These are phyloP conservation scores for Boletus rubropictus DNA, from an alignment of 768 basidiomycete genomes.

Conservation along the genomic window DNA sequence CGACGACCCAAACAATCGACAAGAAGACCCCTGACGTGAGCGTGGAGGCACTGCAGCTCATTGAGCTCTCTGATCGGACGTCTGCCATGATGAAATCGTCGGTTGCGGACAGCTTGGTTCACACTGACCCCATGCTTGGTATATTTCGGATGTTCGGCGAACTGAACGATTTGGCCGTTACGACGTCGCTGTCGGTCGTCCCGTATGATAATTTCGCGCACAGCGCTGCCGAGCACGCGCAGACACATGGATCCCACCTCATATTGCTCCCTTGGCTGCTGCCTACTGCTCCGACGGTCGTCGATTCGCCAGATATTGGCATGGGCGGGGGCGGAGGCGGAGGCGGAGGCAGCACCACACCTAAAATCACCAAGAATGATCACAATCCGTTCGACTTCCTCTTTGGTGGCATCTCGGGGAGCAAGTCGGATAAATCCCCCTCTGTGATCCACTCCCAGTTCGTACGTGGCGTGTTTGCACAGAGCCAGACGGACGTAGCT, in stretches of 20 bases:
- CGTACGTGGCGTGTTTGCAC: slow-evolving; percentile 72
- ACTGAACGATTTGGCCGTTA: slow-evolving; percentile 60
- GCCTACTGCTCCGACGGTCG: slow-evolving; percentile 22
- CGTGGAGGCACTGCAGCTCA: slow-evolving; percentile 77
- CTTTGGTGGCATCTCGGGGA: slow-evolving; percentile 35
- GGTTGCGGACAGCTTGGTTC: slow-evolving; percentile 58
- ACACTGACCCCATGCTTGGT: slow-evolving; percentile 64
- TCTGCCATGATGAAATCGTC: slow-evolving; percentile 63
- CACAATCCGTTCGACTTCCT: slow-evolving; percentile 69
- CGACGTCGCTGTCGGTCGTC: slow-evolving; percentile 66
- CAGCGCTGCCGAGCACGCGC: slow-evolving; percentile 65
- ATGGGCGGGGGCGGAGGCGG: background rate
- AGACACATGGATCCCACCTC: slow-evolving; percentile 56
- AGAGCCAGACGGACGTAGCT: slow-evolving; percentile 69
- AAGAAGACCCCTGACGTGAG: slow-evolving; percentile 29
- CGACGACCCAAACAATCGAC: slow-evolving; percentile 3
- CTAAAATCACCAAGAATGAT: slow-evolving; percentile 14
- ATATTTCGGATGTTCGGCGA: slow-evolving; percentile 76
- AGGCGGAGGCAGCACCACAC: background rate
- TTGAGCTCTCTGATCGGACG: slow-evolving; percentile 71
- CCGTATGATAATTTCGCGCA: slow-evolving; percentile 67
- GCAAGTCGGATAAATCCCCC: slow-evolving; percentile 35
- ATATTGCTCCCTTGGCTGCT: slow-evolving; percentile 81
- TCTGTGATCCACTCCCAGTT: slow-evolving; percentile 73
- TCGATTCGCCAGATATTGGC: background rate